Evolutionary conservation across 1,284 basidiomycete species (phyloP).

Genomic region (Mycena sp.): DNA sequence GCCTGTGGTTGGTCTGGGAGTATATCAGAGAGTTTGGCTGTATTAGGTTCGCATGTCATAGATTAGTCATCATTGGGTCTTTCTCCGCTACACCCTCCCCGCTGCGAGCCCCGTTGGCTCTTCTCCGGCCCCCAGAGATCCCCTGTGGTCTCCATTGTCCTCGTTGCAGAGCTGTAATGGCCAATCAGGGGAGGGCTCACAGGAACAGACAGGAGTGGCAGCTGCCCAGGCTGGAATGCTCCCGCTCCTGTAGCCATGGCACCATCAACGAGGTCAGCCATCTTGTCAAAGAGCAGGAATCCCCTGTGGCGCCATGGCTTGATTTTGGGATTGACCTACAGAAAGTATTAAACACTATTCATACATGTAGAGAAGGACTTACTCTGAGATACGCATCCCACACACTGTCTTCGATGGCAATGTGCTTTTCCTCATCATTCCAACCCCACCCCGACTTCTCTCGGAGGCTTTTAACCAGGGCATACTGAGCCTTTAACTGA

Average conservation of each 20-base stretch:
- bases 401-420: neutral
- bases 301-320: neutral
- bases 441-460: constrained; percentile 1
- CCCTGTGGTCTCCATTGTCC: too few species aligned
- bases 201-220: too few species aligned
- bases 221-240: neutral
- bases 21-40: too few species aligned
- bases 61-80: too few species aligned
- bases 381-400: neutral
- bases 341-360: neutral
- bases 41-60: too few species aligned
- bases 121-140: too few species aligned
- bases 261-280: constrained; percentile 6
- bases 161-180: neutral
- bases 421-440: neutral
- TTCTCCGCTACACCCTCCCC: too few species aligned
- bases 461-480: neutral
- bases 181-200: neutral
- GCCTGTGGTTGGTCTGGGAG: too few species aligned
- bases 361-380: neutral
- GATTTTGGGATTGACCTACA: neutral
- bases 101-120: too few species aligned
- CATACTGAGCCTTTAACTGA: neutral
- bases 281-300: constrained; percentile 9
- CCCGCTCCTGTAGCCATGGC: neutral